Base-by-base conservation (phyloP, 2,329 filamentous ascomycete species). In the Camptophora hylomeconis region DNA sequence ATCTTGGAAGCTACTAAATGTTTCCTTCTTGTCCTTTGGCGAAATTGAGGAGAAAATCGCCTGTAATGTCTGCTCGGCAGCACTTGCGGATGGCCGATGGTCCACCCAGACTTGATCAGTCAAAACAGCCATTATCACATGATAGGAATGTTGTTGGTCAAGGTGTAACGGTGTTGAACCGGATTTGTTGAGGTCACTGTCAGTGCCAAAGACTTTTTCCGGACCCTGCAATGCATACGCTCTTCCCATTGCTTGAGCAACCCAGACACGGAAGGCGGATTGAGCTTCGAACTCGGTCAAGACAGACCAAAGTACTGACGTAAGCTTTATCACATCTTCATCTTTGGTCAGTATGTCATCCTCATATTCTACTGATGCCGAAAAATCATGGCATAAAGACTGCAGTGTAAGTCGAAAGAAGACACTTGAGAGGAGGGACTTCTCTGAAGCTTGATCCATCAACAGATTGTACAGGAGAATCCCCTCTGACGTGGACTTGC, bases 181-280 rank as follows among this genome's bases (percentile, higher is more conserved):
- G n/a, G n/a, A n/a, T n/a, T n/a, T n/a, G n/a, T n/a, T n/a, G n/a
- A n/a, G n/a, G n/a, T n/a, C n/a, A n/a, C n/a, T n/a, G n/a, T n/a
- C n/a, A n/a, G n/a, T n/a, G n/a, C n/a, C n/a, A n/a, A 5, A 82
- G 65, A 19, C 11, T 8, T 30, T 17, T 9, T 22, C 13, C 31
- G 72, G 63, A 2, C 84, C 84, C 16, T 74, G 80, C 10, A 80
- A 69, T 20, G 78, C 75, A 53, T 86, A 95, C 0, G 82, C 76
- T 48, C 83, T 72, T 5, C 92, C 89, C 24, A 95, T 63, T 2
- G 86, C 78, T 38, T 77, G 70, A 3, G 81, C 86, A 24, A 81
- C 80, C 92, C 92, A 98, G 1, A 80, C 60, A 1, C 83, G 59
- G 49, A 89, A 94, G 10, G 72, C 67, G 15, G 69, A 58, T 32